These are phyloP conservation scores for Eleusine indica DNA, from an alignment of 176 grass and related monocot species.

Conservation along the genomic window DNA sequence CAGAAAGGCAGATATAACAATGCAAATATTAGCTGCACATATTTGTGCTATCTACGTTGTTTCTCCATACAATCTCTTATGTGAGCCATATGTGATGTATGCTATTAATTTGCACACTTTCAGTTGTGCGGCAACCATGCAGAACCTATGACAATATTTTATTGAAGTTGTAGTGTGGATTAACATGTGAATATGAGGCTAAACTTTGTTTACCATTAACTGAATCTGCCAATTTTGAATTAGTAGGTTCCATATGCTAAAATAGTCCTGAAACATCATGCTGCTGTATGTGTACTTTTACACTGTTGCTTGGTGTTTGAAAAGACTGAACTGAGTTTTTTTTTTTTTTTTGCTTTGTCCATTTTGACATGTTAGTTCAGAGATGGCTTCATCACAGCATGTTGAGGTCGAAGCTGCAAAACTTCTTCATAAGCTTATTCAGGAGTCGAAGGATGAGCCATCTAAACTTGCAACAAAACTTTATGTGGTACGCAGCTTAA, in stretches of 20 bases:
- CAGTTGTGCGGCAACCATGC: constrained; percentile 10
- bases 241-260: constrained; percentile 18
- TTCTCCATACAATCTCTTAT: neutral
- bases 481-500: constrained; percentile 71
- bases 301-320: no score
- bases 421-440: constrained; percentile 96
- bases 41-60: neutral
- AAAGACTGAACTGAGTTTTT: neutral
- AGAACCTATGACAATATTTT: constrained; percentile 5
- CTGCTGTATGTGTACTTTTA: constrained; percentile 5
- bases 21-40: neutral
- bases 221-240: constrained; percentile 24
- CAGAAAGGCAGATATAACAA: neutral
- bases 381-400: constrained; percentile 90
- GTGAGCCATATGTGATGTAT: neutral
- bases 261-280: constrained; percentile 31
- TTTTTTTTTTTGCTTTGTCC: constrained; percentile 18
- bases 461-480: constrained; percentile 95
- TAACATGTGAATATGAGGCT: constrained; percentile 4
- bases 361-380: constrained; percentile 34
- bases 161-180: constrained; percentile 29
- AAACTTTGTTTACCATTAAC: constrained; percentile 33
- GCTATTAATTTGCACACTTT: constrained; percentile 22
- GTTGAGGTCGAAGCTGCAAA: constrained; percentile 97
- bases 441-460: constrained; percentile 96